Conservation (phyloP, 2,329 filamentous ascomycete species). For the Penicillium sp. region DNA sequence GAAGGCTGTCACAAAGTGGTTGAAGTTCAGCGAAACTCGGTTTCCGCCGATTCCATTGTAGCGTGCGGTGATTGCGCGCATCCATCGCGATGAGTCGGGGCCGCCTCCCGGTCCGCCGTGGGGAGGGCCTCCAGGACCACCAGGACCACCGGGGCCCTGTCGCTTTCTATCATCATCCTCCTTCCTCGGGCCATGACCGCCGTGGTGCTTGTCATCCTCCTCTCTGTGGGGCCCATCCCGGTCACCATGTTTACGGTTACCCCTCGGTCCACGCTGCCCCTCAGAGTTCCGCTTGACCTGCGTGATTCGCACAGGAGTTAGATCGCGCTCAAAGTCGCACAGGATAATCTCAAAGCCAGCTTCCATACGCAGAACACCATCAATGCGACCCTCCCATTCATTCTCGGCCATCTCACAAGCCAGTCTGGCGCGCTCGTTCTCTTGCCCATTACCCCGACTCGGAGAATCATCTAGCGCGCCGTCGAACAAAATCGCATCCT, state of each 20-base stretch:
- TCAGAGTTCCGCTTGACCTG: conserved; percentile 18
- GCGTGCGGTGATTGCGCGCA: conserved; percentile 29
- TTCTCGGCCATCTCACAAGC: conserved; percentile 55
- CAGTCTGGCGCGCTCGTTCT: conserved; percentile 52
- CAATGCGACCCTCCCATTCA: conserved; percentile 54
- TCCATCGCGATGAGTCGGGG: conserved; percentile 13
- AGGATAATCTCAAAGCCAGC: conserved; percentile 69
- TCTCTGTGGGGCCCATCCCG: not conserved
- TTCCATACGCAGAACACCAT: conserved; percentile 67
- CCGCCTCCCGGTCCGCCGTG: conserved; percentile 2
- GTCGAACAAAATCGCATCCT: conserved; percentile 60
- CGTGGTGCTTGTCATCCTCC: not conserved
- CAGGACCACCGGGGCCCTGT: not conserved
- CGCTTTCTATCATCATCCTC: conserved; percentile 4
- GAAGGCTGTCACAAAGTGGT: conserved; percentile 50
- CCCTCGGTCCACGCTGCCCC: not conserved
- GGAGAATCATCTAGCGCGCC: conserved; percentile 14
- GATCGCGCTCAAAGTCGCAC: conserved; percentile 57
- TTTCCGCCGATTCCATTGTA: conserved; percentile 35
- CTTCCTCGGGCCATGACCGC: not conserved
- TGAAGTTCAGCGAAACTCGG: conserved; percentile 49
- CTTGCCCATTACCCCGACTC: conserved; percentile 26
- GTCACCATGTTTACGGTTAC: not conserved
- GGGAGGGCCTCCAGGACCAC: no score
- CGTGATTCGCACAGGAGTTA: conserved; percentile 37